These are phyloP conservation scores for Pogostemon cablin DNA, from an alignment of 257 asterid genomes.

Conservation along the genomic window DNA sequence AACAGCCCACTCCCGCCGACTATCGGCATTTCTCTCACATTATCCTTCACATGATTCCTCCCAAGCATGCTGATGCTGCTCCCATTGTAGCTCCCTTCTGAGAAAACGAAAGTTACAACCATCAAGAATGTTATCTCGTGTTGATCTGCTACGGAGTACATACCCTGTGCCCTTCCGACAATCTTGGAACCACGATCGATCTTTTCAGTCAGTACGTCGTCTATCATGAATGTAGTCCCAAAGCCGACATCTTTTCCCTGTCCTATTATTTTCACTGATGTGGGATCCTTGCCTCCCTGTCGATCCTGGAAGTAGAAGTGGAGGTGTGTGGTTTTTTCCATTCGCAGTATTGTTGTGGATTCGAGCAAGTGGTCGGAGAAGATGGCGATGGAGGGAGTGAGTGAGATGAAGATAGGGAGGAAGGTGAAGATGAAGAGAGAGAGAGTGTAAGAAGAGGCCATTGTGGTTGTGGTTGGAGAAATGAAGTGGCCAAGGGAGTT, in stretches of 20 bases:
- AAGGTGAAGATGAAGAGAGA: slow-evolving; percentile 34
- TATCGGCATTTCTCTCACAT: slow-evolving; percentile 50
- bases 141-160: slow-evolving; percentile 40
- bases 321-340: slow-evolving; percentile 42
- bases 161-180: slow-evolving; percentile 52
- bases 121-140: slow-evolving; percentile 36
- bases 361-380: slow-evolving; percentile 15
- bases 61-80: slow-evolving; percentile 48
- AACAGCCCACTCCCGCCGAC: slow-evolving; percentile 53
- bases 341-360: neutral
- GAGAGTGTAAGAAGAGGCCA: slow-evolving; percentile 29
- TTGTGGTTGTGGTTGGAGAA: slow-evolving; percentile 1
- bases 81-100: slow-evolving; percentile 42
- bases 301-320: slow-evolving; percentile 53
- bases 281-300: slow-evolving; percentile 36
- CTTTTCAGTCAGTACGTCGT: slow-evolving; percentile 36
- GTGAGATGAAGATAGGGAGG: slow-evolving; percentile 28
- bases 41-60: slow-evolving; percentile 45
- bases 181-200: slow-evolving; percentile 33
- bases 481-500: neutral
- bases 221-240: slow-evolving; percentile 45
- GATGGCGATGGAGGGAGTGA: slow-evolving; percentile 23
- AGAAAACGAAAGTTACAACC: slow-evolving; percentile 37
- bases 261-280: slow-evolving; percentile 36
- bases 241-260: neutral